Evolutionary conservation across 2,329 filamentous ascomycete genomes (phyloP), one percentile per base, ranked within the genome.

Genomic region (Xylariaceae sp.): DNA sequence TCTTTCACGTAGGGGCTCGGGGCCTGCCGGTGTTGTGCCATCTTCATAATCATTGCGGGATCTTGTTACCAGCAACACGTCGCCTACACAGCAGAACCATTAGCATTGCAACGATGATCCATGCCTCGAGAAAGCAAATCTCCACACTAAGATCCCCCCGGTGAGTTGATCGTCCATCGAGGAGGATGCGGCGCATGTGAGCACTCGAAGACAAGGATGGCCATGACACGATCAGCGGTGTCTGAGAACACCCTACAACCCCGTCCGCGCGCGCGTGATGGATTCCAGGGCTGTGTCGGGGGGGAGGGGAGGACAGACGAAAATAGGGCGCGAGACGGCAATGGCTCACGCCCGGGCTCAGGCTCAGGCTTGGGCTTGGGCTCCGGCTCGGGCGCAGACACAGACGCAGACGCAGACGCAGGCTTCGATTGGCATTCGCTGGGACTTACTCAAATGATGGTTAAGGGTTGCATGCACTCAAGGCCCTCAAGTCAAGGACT

Each of bases 1-100:
- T 77, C 76, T 66, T 78, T 78, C 61, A 74, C 65, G 57, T 73
- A 76, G 53, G 74, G 72, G 71, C 73, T 72, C 56, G 75, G 69
- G 68, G 71, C 73, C 73, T 77, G 76, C 64, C 75, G 75, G 64
- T 76, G 75, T 65, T 76, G 75, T 65, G 75, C 75, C 77, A 79
- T 79, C 67, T 75, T 75, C 68, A 75, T 73, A 69, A 75, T 73
- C 75, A 77, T 77, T 62, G 64, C 63, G 64, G 58, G 63, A 41
- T 59, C 51, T 55, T 34, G 56, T 55, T 53, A 17, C 56, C 30
- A 48, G 57, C 44, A 45, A 55, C 47, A 58, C 59, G 51, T 57
- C 48, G 58, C 61, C 59, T 66, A 57, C 51, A 55, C 35, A 61
- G 37, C 37, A 53, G 15, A 53, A 57, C 9, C 37, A 55, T 62